These are phyloP conservation scores for Mycena filopes DNA, from an alignment of 768 basidiomycete species.

Conservation along the genomic window DNA sequence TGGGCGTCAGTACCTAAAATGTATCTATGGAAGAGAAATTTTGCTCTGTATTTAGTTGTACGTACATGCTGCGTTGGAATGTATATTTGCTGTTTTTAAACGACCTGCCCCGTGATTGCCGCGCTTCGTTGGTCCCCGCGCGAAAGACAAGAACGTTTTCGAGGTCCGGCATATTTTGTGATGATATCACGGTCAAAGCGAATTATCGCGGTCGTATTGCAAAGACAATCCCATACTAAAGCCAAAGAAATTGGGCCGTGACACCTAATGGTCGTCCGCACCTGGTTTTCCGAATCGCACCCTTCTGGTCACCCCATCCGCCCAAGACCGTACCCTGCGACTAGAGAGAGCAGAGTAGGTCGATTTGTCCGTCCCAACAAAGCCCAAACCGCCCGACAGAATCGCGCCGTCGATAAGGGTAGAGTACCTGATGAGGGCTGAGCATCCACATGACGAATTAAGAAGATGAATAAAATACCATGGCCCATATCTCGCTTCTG, in stretches of 20 bases:
- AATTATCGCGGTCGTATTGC: neutral
- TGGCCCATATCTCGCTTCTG: constrained; percentile 40
- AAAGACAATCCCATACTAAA: too few relatives aligned
- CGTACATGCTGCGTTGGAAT: constrained; percentile 3
- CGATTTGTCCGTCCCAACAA: constrained; percentile 60
- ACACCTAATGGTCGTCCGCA: constrained; percentile 4
- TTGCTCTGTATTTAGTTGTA: constrained; percentile 27
- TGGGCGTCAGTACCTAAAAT: constrained; percentile 21
- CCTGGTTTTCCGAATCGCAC: constrained; percentile 48
- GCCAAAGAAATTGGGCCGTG: too few relatives aligned
- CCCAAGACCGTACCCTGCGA: constrained; percentile 59
- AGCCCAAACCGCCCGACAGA: constrained; percentile 58
- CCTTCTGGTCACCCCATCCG: constrained; percentile 48
- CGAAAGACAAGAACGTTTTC: too few relatives aligned
- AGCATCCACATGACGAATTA: neutral
- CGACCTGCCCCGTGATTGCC: too few relatives aligned
- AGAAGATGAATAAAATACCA: constrained; percentile 39
- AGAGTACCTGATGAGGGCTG: constrained; percentile 33
- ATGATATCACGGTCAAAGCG: constrained; percentile 14
- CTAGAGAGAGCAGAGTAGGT: constrained; percentile 59
- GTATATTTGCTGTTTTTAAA: neutral
- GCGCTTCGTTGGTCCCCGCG: too few relatives aligned
- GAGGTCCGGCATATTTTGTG: neutral
- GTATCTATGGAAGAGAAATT: constrained; percentile 24
- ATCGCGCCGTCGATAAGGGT: constrained; percentile 59